Evolutionary conservation across 2,329 filamentous ascomycete species (phyloP).

Genomic region (Pseudogymnoascus sp.): DNA sequence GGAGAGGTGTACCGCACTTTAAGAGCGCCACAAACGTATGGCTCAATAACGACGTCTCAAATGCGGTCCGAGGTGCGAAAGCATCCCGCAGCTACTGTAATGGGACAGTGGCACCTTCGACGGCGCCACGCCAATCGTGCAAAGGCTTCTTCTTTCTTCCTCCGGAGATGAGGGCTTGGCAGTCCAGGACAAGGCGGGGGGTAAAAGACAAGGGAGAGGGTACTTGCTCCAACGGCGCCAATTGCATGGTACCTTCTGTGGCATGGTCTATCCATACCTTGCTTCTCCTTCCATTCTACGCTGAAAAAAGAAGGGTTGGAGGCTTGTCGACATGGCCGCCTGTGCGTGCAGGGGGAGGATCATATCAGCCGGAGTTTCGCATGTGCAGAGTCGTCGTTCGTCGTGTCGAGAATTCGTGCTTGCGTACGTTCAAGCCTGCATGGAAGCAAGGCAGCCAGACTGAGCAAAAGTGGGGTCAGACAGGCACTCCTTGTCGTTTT

Average conservation of each 20-base stretch:
- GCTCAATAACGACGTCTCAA: not conserved
- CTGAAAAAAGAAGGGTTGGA: not conserved
- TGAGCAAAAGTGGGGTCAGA: not conserved
- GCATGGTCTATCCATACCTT: not conserved
- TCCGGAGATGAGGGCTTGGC: conserved; percentile 5
- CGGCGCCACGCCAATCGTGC: conserved; percentile 4
- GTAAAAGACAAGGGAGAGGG: not conserved
- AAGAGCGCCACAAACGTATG: not conserved
- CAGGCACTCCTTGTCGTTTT: not conserved
- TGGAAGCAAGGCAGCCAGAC: not conserved
- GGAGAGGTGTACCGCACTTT: not conserved
- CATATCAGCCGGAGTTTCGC: conserved; percentile 1
- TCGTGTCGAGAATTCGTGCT: not conserved
- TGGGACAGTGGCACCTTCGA: not conserved
- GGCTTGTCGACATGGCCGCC: not conserved
- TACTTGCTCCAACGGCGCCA: conserved; percentile 2
- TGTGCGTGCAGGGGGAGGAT: not conserved
- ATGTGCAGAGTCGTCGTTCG: not conserved
- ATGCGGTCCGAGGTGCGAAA: not conserved
- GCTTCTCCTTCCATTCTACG: not conserved
- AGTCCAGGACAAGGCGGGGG: not conserved
- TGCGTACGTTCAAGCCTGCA: not conserved
- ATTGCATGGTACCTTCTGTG: not conserved
- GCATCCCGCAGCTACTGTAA: conserved; percentile 6
- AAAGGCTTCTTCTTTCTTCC: conserved; percentile 4